Base-by-base conservation (phyloP, 2,329 filamentous ascomycete species). In the Ceratocystis cacaofunesta region DNA sequence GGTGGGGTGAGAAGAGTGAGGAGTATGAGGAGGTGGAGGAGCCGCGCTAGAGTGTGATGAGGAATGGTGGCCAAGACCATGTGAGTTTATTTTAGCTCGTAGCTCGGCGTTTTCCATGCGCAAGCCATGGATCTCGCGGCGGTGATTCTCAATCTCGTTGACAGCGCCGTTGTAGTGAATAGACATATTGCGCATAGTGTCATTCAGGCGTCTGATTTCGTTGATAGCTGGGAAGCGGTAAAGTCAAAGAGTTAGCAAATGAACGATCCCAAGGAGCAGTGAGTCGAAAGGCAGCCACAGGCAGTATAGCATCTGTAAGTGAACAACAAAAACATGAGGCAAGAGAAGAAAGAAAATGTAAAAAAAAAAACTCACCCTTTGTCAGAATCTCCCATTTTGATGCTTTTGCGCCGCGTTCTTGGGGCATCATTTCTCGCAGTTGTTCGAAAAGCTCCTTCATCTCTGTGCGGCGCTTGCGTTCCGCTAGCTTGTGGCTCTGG, bases 331-430 rank as follows among this genome's bases (percentile, higher is more conserved):
- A 52, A 15, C 48, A 52, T 5, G 8, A 15, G 48, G 28, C 7
- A 6, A 10, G n/a, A 22, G 6, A 48, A n/a, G 17, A 50, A 22
- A 50, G 46, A 50, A 8, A 5, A 48, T 48, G 44, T 5, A 15
- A 50, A 5, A 17, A 15, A 25, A 60, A 5, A 25, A 5, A 73
- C 80, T 68, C 77, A 92, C 89, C 88, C 79, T 92, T 92, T 2
- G 88, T 91, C 17, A 95, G 73, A 61, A 92, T 91, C 71, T 95
- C 89, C 89, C 89, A 95, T 71, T 95, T 95, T 70, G 88, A 92
- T 0, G 89, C 89, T 73, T 94, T 95, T 28, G 87, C 87, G 1
- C 89, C 89, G 17, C 89, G 84, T 70, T 90, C 89, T 70, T 90
- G 87, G 1, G 89, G 89, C 76, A 92, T 86, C 46, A 90, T 78